Evolutionary conservation across 2,329 filamentous ascomycete species (phyloP).

Genomic region (Bertia moriformis): DNA sequence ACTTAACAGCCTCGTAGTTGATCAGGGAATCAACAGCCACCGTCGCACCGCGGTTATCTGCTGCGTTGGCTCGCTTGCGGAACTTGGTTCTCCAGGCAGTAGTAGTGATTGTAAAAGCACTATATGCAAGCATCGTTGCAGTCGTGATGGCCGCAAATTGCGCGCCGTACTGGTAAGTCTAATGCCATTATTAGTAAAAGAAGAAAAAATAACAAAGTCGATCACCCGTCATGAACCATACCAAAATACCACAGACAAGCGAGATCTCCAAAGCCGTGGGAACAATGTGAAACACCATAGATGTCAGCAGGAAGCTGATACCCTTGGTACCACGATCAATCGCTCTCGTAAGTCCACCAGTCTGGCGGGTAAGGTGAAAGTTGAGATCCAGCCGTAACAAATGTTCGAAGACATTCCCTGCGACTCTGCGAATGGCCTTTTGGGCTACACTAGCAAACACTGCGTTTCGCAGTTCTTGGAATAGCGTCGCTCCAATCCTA

Average conservation of each 20-base stretch:
- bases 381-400: conserved; percentile 75
- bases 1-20: conserved; percentile 98
- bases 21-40: conserved; percentile 93
- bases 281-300: conserved; percentile 95
- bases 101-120: conserved; percentile 91
- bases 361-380: conserved; percentile 90
- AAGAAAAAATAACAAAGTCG: background rate
- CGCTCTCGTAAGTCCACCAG: conserved; percentile 80
- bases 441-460: conserved; percentile 95
- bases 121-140: conserved; percentile 82
- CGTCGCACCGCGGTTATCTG: conserved; percentile 88
- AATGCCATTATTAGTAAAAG: background rate
- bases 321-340: conserved; percentile 96
- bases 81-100: conserved; percentile 97
- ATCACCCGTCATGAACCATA: background rate
- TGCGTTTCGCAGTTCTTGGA: conserved; percentile 87
- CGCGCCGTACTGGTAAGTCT: conserved; percentile 80
- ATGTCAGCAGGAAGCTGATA: conserved; percentile 90
- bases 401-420: conserved; percentile 84
- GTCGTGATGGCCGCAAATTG: conserved; percentile 86
- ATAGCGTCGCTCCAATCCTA: conserved; percentile 74
- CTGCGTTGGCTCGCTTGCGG: conserved; percentile 82
- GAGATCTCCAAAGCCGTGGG: conserved; percentile 87
- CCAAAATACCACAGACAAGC: conserved; percentile 84
- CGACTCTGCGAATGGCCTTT: conserved; percentile 84